Base-by-base conservation (phyloP, 495 filamentous ascomycete species). In the Hypoxylon intermedium region DNA sequence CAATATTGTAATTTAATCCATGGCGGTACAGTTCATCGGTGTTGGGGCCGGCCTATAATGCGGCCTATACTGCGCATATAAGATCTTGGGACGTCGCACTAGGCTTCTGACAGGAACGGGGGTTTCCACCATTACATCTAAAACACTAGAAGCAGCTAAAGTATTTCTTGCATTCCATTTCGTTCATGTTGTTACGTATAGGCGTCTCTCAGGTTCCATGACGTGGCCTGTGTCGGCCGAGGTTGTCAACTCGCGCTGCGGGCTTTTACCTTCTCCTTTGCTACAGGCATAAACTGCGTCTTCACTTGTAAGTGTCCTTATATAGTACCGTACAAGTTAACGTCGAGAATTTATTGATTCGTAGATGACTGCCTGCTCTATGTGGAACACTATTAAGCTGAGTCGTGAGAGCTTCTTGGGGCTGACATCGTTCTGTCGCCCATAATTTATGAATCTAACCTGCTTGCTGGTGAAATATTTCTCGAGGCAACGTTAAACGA, bases 101-200 rank as follows among this genome's bases (percentile, higher is more conserved):
- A 60, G 79, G 28, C 75, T 83, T 38, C 62, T 80, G 18, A 73
- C 74, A 30, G 79, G 79, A 3, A 64, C 80, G 30, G 57, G 70
- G n/a, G 53, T 79, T 15, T 77, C 60, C 13, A 67, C 68, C 0
- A 60, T 66, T 28, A 57, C 60, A 18, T 80, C 80, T 0, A 72
- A 73, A 0, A 70, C 71, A 0, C 55, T 57, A 16, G 67, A 55
- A 1, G 73, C 78, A n/a, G 79, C 74, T 7, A 81, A 72, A 34
- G 61, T 58, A 16, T 78, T 81, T 38, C 73, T 83, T 20, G 77
- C 62, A 0, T 62, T 80, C 16, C 72, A 71, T 5, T 58, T 67
- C 51, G 40, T 67, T 12, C 61, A 67, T 28, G 30, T 49, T 13
- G 68, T 82, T 28, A 43, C 80, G 18, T 82, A 79, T 42, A 73